A percentile compares a stretch with the other conserved stretches of the same genome.
Evolutionary conservation across 257 asterid genomes (phyloP).

Genomic region (Solanum boliviense): DNA sequence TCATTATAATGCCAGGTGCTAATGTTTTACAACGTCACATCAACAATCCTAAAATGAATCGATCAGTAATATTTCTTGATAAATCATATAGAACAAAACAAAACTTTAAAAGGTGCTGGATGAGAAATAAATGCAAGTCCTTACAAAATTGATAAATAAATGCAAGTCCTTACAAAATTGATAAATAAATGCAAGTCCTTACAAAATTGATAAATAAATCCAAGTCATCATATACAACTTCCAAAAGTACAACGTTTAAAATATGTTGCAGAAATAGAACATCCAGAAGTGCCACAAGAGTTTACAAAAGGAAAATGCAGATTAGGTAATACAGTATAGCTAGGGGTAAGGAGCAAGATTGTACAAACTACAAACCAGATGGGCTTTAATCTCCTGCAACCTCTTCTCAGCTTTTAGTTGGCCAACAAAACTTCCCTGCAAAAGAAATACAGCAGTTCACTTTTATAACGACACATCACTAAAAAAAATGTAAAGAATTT

Average conservation of each 20-base stretch:
- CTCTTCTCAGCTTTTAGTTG: conserved; percentile 63
- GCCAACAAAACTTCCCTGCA: conserved; percentile 68
- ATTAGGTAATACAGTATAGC: not conserved
- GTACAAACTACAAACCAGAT: conserved; percentile 71
- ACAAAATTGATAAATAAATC: too few relatives aligned
- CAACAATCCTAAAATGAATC: not conserved
- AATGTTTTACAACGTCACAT: not conserved
- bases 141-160: not conserved
- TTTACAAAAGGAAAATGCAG: not conserved
- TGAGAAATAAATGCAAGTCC: not conserved
- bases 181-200: not conserved
- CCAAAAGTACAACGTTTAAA: not conserved
- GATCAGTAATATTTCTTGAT: not conserved
- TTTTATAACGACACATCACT: not conserved
- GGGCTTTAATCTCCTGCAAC: conserved; percentile 71
- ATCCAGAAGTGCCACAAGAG: not conserved
- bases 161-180: not conserved
- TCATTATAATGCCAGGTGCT: not conserved
- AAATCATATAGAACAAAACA: not conserved
- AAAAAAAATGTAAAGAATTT: conserved; percentile 1
- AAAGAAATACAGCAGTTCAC: conserved; percentile 8
- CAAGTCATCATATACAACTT: not conserved
- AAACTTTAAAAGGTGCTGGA: not conserved
- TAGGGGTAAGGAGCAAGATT: not conserved
- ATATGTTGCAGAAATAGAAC: not conserved